phyloP scores from a whole-genome alignment of 306 rosid genomes.

The Fragaria iinumae region DNA sequence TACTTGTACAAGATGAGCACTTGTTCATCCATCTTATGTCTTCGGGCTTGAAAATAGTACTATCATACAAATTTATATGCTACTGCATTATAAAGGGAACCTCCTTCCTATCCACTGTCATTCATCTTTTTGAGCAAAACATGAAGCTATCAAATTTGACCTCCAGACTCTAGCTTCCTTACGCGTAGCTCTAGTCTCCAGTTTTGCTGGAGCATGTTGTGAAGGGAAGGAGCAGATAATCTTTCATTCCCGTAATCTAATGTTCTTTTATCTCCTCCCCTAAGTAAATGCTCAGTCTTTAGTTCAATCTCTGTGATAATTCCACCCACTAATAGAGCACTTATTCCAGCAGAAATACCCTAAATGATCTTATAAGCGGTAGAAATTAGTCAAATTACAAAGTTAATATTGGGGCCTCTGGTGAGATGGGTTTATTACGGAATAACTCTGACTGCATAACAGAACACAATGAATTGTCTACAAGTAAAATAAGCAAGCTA shows the following conservation, averaged over 20 bases:
- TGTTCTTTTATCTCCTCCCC: neutral
- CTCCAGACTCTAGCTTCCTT: neutral
- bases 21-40: too few species aligned
- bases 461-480: neutral
- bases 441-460: neutral
- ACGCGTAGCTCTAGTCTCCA: neutral
- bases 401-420: neutral
- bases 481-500: neutral
- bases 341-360: neutral
- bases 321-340: neutral
- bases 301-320: neutral
- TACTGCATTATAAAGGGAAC: too few species aligned
- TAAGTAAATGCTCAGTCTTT: neutral
- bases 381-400: too few species aligned
- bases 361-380: neutral
- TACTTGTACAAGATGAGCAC: neutral
- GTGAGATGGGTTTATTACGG: neutral
- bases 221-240: neutral
- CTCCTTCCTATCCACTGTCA: neutral
- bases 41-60: neutral
- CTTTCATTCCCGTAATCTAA: neutral
- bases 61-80: neutral
- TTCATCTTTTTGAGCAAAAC: neutral
- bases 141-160: neutral
- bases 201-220: neutral